phyloP scores from a whole-genome alignment of 371 early-diverging fungal species.

The Apophysomyces elegans region DNA sequence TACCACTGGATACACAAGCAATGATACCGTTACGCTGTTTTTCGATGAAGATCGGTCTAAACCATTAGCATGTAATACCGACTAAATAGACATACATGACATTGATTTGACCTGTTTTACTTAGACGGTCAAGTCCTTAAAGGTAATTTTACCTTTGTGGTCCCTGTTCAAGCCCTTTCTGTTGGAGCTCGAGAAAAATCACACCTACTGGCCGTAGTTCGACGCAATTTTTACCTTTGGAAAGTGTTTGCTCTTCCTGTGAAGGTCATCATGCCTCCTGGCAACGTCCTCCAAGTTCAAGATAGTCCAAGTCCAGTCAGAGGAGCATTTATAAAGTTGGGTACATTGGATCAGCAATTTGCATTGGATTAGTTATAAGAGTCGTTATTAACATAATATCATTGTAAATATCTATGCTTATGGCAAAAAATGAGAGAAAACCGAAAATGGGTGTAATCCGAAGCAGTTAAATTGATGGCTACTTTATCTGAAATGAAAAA shows the following conservation, averaged over 20 bases:
- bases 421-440: neutral
- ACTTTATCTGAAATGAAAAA: too few relatives aligned
- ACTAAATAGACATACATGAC: too few relatives aligned
- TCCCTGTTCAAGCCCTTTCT: slow-evolving; percentile 21
- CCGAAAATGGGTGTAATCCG: neutral
- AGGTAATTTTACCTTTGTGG: slow-evolving; percentile 24
- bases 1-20: slow-evolving; percentile 15
- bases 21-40: slow-evolving; percentile 26
- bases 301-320: neutral
- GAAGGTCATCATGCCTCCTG: slow-evolving; percentile 14
- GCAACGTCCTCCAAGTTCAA: slow-evolving; percentile 11
- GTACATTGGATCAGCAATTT: neutral
- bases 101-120: neutral
- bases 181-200: slow-evolving; percentile 15
- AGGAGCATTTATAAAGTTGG: neutral
- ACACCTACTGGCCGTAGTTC: slow-evolving; percentile 18
- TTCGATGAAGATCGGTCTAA: slow-evolving; percentile 29
- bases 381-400: neutral
- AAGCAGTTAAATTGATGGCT: too few relatives aligned
- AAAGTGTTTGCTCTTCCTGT: slow-evolving; percentile 18
- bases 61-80: slow-evolving; percentile 21
- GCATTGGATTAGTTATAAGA: neutral
- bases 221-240: slow-evolving; percentile 21
- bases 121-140: slow-evolving; percentile 22
- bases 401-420: neutral